phyloP scores from a whole-genome alignment of 2,329 filamentous ascomycete genomes.

The Ceratocystis alfenasii region DNA sequence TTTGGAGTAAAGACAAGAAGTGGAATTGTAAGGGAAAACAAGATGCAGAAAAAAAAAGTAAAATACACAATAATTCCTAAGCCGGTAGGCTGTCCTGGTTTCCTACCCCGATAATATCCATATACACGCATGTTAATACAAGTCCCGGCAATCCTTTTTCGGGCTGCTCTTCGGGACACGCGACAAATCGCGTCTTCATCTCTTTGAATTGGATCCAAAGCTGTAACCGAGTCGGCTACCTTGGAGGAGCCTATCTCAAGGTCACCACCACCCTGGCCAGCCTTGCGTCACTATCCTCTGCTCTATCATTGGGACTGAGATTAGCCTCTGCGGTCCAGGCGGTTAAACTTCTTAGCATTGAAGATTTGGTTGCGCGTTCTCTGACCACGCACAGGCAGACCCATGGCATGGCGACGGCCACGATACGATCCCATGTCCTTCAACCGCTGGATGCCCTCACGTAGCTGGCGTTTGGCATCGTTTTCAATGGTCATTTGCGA shows the following conservation, averaged over 20 bases:
- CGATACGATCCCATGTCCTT: constrained; percentile 86
- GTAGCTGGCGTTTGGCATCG: constrained; percentile 63
- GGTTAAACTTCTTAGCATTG: constrained; percentile 51
- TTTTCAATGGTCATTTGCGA: constrained; percentile 90
- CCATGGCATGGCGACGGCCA: constrained; percentile 84
- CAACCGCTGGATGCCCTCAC: constrained; percentile 74
- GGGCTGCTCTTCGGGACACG: not conserved
- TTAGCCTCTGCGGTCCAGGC: constrained; percentile 38
- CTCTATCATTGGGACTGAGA: too few species aligned
- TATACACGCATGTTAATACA: constrained; percentile 13
- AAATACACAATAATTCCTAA: not conserved
- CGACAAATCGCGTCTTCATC: not conserved
- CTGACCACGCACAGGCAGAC: constrained; percentile 82
- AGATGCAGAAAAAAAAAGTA: constrained; percentile 9
- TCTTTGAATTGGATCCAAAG: not conserved
- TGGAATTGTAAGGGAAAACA: not conserved
- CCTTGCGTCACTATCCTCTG: not conserved
- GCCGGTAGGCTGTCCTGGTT: not conserved
- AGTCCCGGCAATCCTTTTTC: not conserved
- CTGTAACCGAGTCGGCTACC: not conserved
- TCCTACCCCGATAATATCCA: constrained; percentile 6
- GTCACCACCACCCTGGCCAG: not conserved
- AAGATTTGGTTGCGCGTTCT: constrained; percentile 63
- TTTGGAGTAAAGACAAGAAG: not conserved
- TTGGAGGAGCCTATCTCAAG: not conserved